These are phyloP conservation scores for Solanum medicagineum DNA, from an alignment of 257 asterid species.

Conservation along the genomic window DNA sequence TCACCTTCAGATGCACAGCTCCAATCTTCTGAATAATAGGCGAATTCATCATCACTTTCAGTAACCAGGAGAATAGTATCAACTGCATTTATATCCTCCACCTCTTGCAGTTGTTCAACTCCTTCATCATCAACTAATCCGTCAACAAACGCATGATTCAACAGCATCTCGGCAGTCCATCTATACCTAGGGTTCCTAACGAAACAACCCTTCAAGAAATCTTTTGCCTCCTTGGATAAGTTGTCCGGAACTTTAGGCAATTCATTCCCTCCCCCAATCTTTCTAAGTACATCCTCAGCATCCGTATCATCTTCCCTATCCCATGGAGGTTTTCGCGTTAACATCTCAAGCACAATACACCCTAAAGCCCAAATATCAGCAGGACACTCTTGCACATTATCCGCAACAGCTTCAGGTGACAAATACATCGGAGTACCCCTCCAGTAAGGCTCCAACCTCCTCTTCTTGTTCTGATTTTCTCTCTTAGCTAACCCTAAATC, in stretches of 20 bases:
- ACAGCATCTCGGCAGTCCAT: conserved; percentile 67
- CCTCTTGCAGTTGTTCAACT: conserved; percentile 21
- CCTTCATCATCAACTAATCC: conserved; percentile 28
- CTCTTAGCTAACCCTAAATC: conserved; percentile 85
- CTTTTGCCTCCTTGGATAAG: conserved; percentile 54
- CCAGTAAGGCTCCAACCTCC: conserved; percentile 61
- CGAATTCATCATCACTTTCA: conserved; percentile 38
- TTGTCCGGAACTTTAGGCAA: conserved; percentile 40
- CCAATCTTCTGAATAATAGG: conserved; percentile 22
- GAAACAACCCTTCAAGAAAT: conserved; percentile 72
- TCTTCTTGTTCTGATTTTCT: conserved; percentile 50
- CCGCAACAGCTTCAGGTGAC: conserved; percentile 68
- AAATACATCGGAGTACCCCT: conserved; percentile 77
- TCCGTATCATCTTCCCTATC: conserved; percentile 13
- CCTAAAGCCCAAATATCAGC: conserved; percentile 89
- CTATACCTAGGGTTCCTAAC: conserved; percentile 62
- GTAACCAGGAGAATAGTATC: conserved; percentile 37
- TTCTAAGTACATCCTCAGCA: conserved; percentile 36
- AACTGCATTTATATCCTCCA: conserved; percentile 41
- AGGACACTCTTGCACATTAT: conserved; percentile 52
- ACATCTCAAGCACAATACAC: conserved; percentile 74
- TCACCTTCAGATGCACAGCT: conserved; percentile 27
- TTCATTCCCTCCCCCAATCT: conserved; percentile 40
- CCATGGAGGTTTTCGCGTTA: conserved; percentile 69
- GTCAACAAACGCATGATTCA: conserved; percentile 50